Evolutionary conservation across 1,139 yeast genomes (phyloP).

Genomic region (Geotrichum macrosporum): DNA sequence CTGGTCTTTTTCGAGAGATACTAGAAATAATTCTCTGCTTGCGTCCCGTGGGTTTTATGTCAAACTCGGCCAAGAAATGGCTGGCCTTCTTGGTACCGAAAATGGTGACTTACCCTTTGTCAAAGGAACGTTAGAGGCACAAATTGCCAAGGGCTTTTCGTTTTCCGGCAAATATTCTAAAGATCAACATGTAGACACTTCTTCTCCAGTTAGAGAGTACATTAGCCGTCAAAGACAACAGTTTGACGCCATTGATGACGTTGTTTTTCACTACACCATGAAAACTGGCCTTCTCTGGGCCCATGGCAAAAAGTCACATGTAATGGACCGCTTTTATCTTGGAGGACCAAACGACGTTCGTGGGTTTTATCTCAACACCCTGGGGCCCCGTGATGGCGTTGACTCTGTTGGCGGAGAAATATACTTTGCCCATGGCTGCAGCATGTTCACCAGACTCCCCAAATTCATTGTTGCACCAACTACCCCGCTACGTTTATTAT

Average conservation of each 20-base stretch:
- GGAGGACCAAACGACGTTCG: slow-evolving; percentile 84
- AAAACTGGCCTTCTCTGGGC: slow-evolving; percentile 32
- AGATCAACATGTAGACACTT: background rate
- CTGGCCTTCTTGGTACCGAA: slow-evolving; percentile 40
- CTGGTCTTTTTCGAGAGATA: slow-evolving; percentile 34
- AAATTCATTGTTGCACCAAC: slow-evolving; percentile 40
- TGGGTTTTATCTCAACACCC: slow-evolving; percentile 69
- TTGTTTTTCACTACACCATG: slow-evolving; percentile 25
- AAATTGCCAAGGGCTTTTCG: slow-evolving; percentile 27
- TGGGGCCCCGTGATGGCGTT: slow-evolving; percentile 71
- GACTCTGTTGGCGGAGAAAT: slow-evolving; percentile 74
- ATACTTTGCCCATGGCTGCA: slow-evolving; percentile 65
- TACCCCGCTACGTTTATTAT: slow-evolving; percentile 64
- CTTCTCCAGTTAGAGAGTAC: slow-evolving; percentile 11
- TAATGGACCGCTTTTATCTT: slow-evolving; percentile 53
- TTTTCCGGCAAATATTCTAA: background rate
- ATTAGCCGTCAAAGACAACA: slow-evolving; percentile 9
- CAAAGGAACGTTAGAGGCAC: slow-evolving; percentile 35
- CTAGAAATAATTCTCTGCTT: slow-evolving; percentile 33
- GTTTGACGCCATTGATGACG: slow-evolving; percentile 15
- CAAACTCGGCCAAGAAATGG: slow-evolving; percentile 55
- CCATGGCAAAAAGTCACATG: slow-evolving; percentile 31
- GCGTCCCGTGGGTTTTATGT: slow-evolving; percentile 51
- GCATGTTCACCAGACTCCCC: slow-evolving; percentile 65
- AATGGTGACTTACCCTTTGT: slow-evolving; percentile 36